Conservation (phyloP, 73 alveolate genomes). For the Diophrys sp. region DNA sequence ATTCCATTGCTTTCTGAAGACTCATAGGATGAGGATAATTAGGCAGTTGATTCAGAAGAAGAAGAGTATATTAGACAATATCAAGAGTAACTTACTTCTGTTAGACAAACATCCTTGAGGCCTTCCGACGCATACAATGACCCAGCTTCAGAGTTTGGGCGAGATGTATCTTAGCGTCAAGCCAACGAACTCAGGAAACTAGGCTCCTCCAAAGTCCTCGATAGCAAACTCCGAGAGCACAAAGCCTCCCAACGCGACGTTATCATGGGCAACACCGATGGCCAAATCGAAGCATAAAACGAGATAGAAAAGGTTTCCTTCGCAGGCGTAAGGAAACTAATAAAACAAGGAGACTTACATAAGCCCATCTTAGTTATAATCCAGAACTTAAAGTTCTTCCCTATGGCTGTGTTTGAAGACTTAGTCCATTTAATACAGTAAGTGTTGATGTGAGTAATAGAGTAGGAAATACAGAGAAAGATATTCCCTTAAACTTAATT, state of each 20-base stretch:
- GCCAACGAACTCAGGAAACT: background rate
- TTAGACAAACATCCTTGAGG: background rate
- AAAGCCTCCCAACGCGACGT: too few relatives aligned
- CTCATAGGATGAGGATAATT: background rate
- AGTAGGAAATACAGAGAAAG: conserved; percentile 19
- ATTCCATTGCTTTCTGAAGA: background rate
- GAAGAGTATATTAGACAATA: background rate
- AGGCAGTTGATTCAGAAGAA: background rate
- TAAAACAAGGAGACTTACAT: background rate
- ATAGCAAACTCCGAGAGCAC: too few relatives aligned
- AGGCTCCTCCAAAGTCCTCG: background rate
- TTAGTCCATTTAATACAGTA: background rate
- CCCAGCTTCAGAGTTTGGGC: background rate
- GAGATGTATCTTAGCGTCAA: too few relatives aligned
- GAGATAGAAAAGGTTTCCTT: background rate
- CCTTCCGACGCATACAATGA: too few relatives aligned
- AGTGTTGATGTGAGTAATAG: background rate
- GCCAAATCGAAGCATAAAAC: background rate
- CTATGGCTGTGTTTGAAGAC: background rate
- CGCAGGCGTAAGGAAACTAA: background rate
- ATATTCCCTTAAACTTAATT: conserved; percentile 16
- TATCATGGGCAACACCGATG: too few relatives aligned
- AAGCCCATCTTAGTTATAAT: background rate
- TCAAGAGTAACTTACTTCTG: background rate
- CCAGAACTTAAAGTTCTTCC: background rate